Evolutionary conservation across 2,329 filamentous ascomycete species (phyloP), one percentile per base, ranked within the genome.

Genomic region (Cercospora citrullina): DNA sequence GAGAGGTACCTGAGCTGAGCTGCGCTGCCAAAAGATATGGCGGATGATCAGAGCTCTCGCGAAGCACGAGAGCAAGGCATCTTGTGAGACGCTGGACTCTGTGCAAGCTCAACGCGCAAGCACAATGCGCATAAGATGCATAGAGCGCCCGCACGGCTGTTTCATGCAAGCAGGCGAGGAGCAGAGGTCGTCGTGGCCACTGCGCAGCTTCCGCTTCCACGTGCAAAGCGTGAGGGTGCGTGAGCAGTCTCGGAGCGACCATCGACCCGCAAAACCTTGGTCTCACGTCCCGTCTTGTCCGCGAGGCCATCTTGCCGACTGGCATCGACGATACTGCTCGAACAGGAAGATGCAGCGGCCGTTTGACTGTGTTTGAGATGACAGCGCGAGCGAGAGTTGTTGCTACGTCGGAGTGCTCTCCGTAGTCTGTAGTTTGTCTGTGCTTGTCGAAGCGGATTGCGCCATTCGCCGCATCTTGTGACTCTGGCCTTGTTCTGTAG

Each of bases 11-110:
- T 42, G 36, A 39, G 36, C 36, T 39, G 36, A 42, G 18, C 62
- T 58, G 62, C 21, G 45, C 45, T 28, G 62, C 30, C 62, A 64
- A 64, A 64, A 64, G 62, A 31, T 42, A 6, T 64, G 62, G 62
- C 30, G 21, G 28, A 30, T 23, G 51, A 30, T 26, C 21, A 30
- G 51, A 28, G 16, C 23, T 31, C n/a, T 31, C 6, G 48, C 62
- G 48, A 64, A 39, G 31, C 51, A 36, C 48, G 28, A 39, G 42
- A 30, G 53, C 48, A 63, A 63, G 61, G 61, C 48, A 55, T 53
- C 61, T 62, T 18, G 26, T 45, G 60, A 28, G 60, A 45, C 36
- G 28, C 39, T 30, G 12, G 36, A 26, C 23, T 31, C 21, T 31
- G 30, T 31, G 26, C 53, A n/a, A 4, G 26, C 53, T 31, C 53